These are phyloP conservation scores for Euphrasia confusa DNA, from an alignment of 257 asterid genomes.

Conservation along the genomic window DNA sequence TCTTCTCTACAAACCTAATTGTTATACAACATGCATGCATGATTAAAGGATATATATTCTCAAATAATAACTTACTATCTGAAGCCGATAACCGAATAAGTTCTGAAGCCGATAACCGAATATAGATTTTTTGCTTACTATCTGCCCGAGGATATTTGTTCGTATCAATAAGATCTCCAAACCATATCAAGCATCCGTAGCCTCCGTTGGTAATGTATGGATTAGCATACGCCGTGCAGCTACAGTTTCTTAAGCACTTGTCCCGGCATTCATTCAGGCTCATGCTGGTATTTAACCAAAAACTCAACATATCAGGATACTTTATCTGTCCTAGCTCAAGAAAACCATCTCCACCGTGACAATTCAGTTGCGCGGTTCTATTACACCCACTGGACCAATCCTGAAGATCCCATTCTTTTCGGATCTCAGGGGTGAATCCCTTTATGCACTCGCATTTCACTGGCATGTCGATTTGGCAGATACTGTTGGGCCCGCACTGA, in stretches of 20 bases:
- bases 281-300: slow-evolving; percentile 21
- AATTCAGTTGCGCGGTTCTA: slow-evolving; percentile 21
- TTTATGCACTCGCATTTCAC: slow-evolving; percentile 20
- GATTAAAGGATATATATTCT: too few species aligned
- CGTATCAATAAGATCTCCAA: slow-evolving; percentile 23
- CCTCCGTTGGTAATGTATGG: slow-evolving; percentile 19
- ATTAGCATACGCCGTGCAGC: slow-evolving; percentile 29
- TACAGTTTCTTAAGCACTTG: slow-evolving; percentile 26
- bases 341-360: slow-evolving; percentile 17
- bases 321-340: slow-evolving; percentile 13
- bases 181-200: slow-evolving; percentile 28
- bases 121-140: slow-evolving; percentile 7
- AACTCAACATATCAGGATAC: slow-evolving; percentile 24
- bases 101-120: slow-evolving; percentile 17
- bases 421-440: slow-evolving; percentile 13
- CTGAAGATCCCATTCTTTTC: slow-evolving; percentile 5
- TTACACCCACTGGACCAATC: slow-evolving; percentile 28
- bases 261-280: slow-evolving; percentile 25
- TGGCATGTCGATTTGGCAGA: slow-evolving; percentile 12
- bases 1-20: too few species aligned
- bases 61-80: too few species aligned
- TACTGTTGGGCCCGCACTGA: slow-evolving; percentile 25
- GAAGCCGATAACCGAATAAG: not conserved
- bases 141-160: slow-evolving; percentile 1
- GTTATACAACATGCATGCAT: too few species aligned